Evolutionary conservation across 495 filamentous ascomycete genomes (phyloP), one percentile per base, ranked within the genome.

Genomic region (Choiromyces venosus): DNA sequence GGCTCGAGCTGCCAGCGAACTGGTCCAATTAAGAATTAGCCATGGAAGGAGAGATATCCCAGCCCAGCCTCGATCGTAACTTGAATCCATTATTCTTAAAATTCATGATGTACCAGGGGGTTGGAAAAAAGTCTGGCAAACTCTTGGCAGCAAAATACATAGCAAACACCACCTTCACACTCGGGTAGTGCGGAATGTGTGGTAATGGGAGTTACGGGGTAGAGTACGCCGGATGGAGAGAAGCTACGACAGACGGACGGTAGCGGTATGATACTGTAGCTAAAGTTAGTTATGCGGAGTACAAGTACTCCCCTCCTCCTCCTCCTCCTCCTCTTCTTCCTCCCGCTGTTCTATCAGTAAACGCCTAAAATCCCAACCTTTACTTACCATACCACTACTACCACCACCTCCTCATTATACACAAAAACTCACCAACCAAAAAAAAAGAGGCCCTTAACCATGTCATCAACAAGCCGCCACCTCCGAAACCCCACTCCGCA

Each of bases 401-500:
- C 67, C 46, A 44, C 36, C 36, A 35, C 19, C 33, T 16, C 29
- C n/a, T 25, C 37, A n/a, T n/a, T n/a, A n/a, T n/a, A n/a, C n/a
- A n/a, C n/a, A n/a, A n/a, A n/a, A n/a, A n/a, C n/a, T n/a, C n/a
- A n/a, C n/a, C n/a, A 61, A 61, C n/a, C 2, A 33, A 9, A 16
- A 4, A 14, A 76, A 42, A 9, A 35, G 19, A 16, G n/a, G 56
- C 14, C 33, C 74, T 46, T 67, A 67, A 77, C 69, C 29, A 82
- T 79, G 71, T 70, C 79, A 38, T 68, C 75, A 38, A 70, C 66
- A 42, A 42, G 70, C 68, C 79, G 78, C 76, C 38, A 78, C 71
- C 79, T 80, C 78, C 81, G 77, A 65, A 74, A 72, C 74, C 80
- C 71, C 74, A 83, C 81, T 72, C 78, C 79, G 79, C 69, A 77